A percentile compares a stretch with the other conserved stretches of the same genome.
Conservation (phyloP, 176 grass and related monocot genomes). For the Alopecurus myosuroides region DNA sequence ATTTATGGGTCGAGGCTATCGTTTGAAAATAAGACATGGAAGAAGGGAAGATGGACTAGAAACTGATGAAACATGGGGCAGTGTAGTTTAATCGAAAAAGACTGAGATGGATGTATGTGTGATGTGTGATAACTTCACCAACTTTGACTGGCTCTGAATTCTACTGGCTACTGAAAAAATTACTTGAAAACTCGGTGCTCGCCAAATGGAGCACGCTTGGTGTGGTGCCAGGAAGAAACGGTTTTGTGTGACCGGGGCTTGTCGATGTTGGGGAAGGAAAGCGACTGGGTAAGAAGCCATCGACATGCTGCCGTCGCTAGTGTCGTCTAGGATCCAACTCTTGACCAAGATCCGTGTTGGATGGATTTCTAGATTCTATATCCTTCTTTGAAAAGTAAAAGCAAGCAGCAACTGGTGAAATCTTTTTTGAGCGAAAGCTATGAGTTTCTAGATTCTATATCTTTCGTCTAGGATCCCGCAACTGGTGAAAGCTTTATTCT, state of each 20-base stretch:
- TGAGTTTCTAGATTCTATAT: no score
- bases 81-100: neutral
- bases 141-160: neutral
- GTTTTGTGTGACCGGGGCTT: neutral
- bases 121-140: neutral
- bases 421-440: no score
- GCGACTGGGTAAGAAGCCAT: neutral
- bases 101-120: neutral
- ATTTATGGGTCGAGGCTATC: neutral
- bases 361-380: neutral
- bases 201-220: neutral
- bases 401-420: no score
- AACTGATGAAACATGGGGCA: neutral
- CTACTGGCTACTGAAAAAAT: neutral
- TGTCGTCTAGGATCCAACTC: neutral
- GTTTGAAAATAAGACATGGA: neutral
- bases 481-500: no score
- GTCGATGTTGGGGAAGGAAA: neutral
- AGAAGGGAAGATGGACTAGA: neutral
- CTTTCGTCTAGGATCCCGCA: no score
- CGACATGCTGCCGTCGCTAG: neutral
- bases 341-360: neutral
- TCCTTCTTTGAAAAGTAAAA: neutral
- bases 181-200: neutral
- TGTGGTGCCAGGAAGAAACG: no score